A percentile compares a stretch with the other conserved stretches of the same genome.
These are phyloP conservation scores for Hypsizygus ulmarius DNA, from an alignment of 1,284 basidiomycete species.

Conservation along the genomic window DNA sequence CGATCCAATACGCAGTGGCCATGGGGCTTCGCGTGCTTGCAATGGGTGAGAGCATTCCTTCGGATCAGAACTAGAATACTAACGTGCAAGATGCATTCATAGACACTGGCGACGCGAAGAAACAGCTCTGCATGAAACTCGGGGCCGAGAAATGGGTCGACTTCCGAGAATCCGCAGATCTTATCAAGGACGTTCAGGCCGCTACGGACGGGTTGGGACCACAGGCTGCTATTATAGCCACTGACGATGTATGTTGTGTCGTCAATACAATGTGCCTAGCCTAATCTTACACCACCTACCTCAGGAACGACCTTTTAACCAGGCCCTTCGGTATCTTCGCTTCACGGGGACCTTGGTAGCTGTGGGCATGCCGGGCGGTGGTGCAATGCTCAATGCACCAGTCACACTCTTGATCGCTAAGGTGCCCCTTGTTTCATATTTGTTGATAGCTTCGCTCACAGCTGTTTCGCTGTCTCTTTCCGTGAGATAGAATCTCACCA, in stretches of 20 bases:
- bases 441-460: neutral
- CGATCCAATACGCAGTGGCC: slow-evolving; percentile 63
- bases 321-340: slow-evolving; percentile 64
- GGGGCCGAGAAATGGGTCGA: slow-evolving; percentile 74
- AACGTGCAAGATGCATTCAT: neutral
- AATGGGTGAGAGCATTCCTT: slow-evolving; percentile 42
- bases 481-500: slow-evolving; percentile 40
- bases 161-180: slow-evolving; percentile 53
- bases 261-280: neutral
- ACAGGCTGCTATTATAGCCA: slow-evolving; percentile 61
- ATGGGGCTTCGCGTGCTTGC: slow-evolving; percentile 70
- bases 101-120: slow-evolving; percentile 69
- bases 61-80: neutral
- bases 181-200: slow-evolving; percentile 50
- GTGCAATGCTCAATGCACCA: slow-evolving; percentile 41
- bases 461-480: neutral
- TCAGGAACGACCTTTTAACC: slow-evolving; percentile 54
- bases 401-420: slow-evolving; percentile 59
- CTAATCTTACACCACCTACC: neutral
- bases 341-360: slow-evolving; percentile 56
- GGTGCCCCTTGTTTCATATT: slow-evolving; percentile 27
- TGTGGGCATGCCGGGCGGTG: slow-evolving; percentile 54
- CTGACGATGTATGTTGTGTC: slow-evolving; percentile 37
- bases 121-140: slow-evolving; percentile 51
- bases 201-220: slow-evolving; percentile 64